Evolutionary conservation across 805 yeast genomes (phyloP), one percentile per base, ranked within the genome.

Genomic region (Debaryomyces maramus): DNA sequence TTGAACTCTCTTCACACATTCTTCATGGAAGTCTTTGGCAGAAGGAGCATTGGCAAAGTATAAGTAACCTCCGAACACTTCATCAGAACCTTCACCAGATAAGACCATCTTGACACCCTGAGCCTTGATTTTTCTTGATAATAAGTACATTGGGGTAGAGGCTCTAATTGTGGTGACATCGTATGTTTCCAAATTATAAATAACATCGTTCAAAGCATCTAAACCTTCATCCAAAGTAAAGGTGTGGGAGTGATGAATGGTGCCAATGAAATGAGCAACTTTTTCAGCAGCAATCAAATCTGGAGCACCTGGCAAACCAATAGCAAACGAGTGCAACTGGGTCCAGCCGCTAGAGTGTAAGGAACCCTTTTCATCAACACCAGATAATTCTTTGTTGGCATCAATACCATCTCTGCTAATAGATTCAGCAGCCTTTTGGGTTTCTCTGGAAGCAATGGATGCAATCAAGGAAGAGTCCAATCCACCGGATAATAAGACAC

Each of bases 51-150:
- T 81, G 38, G 97, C 98, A 60, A 93, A 93, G 76, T 93, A 93
- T 55, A 93, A 73, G 78, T 93, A 93, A 40, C 99, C 99, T 55
- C 99, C 99, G 62, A 93, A 93, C 65, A 93, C 85, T 76, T 93
- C 99, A 68, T 93, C 99, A 20, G 97, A 88, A 48, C 99, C 99
- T 72, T 93, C 99, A 62, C 99, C 99, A 27, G 96, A 87, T 43
- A 93, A 73, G 29, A 93, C 99, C 99, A 93, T 93, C 82, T 93
- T 93, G 56, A 93, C 96, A 67, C 99, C 99, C 70, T 91, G 97
- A 38, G 99, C 99, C 76, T 93, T 93, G 75, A 93, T 93, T 74
- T 93, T 93, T 68, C 99, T 80, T 11, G 96, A 85, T 52, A 93
- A 74, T 56, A 93, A 73, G 75, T 90, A 93, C 99, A 93, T 93